Evolutionary conservation across 495 filamentous ascomycete genomes (phyloP).

Genomic region (Daldinia vernicosa): DNA sequence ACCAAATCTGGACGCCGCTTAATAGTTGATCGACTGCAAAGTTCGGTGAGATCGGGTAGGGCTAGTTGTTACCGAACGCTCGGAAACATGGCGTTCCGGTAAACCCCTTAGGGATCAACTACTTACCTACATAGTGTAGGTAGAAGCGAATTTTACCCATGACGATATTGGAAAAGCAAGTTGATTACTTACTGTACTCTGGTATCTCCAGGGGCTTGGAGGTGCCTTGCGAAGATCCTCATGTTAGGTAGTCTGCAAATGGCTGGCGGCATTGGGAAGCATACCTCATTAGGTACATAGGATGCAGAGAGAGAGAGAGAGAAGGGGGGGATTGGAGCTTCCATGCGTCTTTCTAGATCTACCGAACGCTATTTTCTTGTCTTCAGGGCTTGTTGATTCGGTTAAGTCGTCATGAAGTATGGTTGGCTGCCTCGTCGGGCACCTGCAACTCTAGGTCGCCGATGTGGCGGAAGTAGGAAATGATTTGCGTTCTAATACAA

Average conservation of each 20-base stretch:
- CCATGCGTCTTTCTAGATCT: conserved; percentile 43
- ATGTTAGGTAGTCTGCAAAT: conserved; percentile 18
- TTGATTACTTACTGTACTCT: conserved; percentile 8
- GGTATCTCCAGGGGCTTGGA: not conserved
- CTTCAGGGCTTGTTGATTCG: conserved; percentile 9
- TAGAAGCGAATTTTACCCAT: conserved; percentile 2
- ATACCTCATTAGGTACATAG: no score
- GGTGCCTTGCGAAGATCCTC: conserved; percentile 37
- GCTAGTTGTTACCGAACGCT: conserved; percentile 36
- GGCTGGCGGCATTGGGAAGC: conserved; percentile 20
- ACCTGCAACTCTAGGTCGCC: conserved; percentile 39
- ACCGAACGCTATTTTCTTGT: conserved; percentile 26
- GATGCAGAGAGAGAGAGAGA: not conserved
- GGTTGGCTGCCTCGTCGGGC: conserved; percentile 44
- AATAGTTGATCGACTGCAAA: conserved; percentile 18
- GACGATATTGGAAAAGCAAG: conserved; percentile 9
- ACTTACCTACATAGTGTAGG: no score
- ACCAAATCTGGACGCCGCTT: conserved; percentile 10
- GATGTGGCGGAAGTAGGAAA: conserved; percentile 25
- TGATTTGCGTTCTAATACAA: conserved; percentile 24
- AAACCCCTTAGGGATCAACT: conserved; percentile 10
- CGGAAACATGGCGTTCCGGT: conserved; percentile 40
- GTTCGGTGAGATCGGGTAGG: conserved; percentile 29
- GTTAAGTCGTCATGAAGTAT: conserved; percentile 12
- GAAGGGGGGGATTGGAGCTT: conserved; percentile 28